phyloP scores from a whole-genome alignment of 495 filamentous ascomycete species.

The Penicillium lividum region DNA sequence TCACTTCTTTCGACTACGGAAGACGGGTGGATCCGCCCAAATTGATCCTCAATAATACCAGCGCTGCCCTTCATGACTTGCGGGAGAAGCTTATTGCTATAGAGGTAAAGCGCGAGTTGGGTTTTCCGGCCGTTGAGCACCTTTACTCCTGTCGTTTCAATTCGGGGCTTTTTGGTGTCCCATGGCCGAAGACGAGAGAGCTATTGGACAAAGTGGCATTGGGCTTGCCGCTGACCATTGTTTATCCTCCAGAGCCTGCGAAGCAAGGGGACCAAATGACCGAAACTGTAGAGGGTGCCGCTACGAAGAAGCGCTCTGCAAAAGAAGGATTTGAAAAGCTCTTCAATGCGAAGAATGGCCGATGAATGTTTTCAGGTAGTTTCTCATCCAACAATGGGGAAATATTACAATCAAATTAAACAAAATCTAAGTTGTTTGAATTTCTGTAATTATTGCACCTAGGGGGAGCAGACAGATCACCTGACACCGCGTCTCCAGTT shows the following conservation, averaged over 20 bases:
- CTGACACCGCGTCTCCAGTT: slow-evolving; percentile 35
- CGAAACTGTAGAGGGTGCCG: neutral
- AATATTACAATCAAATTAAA: too few relatives aligned
- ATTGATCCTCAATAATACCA: slow-evolving; percentile 40
- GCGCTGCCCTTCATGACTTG: slow-evolving; percentile 41
- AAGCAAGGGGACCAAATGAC: neutral
- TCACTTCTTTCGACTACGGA: slow-evolving; percentile 43
- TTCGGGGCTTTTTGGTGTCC: slow-evolving; percentile 9
- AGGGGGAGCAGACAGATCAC: slow-evolving; percentile 21
- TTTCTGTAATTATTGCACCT: neutral
- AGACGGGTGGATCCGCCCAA: slow-evolving; percentile 24
- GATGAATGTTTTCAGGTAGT: too few relatives aligned
- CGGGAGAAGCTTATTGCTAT: slow-evolving; percentile 29
- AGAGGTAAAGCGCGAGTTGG: neutral
- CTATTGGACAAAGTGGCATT: neutral
- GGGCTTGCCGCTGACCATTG: neutral
- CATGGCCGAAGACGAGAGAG: neutral
- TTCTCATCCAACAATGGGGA: too few relatives aligned
- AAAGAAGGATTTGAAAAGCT: neutral
- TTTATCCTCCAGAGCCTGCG: neutral
- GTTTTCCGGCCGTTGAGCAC: slow-evolving; percentile 10
- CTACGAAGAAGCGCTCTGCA: neutral
- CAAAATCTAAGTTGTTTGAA: too few relatives aligned
- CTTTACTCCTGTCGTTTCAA: slow-evolving; percentile 37
- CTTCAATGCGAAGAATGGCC: too few relatives aligned